Evolutionary conservation across 306 rosid species (phyloP).

Genomic region (Spatholobus suberectus): DNA sequence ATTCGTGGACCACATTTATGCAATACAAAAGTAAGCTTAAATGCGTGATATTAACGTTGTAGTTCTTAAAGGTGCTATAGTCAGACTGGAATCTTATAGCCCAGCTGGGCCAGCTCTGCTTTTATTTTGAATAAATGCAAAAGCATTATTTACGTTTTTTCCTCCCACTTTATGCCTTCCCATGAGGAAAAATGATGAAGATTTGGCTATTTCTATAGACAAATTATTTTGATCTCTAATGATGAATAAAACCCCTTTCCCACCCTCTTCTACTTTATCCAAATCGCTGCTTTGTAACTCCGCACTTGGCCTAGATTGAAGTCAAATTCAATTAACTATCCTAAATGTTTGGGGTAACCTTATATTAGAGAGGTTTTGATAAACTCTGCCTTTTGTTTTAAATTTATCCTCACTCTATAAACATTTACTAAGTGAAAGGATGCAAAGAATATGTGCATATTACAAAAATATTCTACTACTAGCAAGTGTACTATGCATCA

Average conservation of each 20-base stretch:
- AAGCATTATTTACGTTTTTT: neutral
- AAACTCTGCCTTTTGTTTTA: neutral
- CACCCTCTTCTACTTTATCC: neutral
- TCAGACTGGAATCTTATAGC: neutral
- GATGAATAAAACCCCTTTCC: neutral
- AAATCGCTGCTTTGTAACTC: neutral
- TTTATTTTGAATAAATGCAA: neutral
- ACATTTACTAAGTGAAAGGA: neutral
- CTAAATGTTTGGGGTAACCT: neutral
- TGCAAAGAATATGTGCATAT: neutral
- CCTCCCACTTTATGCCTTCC: neutral
- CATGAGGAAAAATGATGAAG: neutral
- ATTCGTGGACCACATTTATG: neutral
- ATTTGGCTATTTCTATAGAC: neutral
- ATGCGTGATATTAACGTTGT: slow-evolving; percentile 22
- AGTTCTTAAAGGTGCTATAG: neutral
- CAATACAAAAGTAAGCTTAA: neutral
- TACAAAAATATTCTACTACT: slow-evolving; percentile 3
- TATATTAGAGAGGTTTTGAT: neutral
- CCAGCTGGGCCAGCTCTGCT: slow-evolving; percentile 24
- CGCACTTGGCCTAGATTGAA: slow-evolving; percentile 2
- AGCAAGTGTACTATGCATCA: neutral
- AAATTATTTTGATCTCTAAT: neutral
- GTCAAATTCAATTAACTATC: neutral
- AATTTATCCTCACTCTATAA: neutral